Evolutionary conservation across 2,329 filamentous ascomycete genomes (phyloP).

Genomic region (Colletotrichum sp.): DNA sequence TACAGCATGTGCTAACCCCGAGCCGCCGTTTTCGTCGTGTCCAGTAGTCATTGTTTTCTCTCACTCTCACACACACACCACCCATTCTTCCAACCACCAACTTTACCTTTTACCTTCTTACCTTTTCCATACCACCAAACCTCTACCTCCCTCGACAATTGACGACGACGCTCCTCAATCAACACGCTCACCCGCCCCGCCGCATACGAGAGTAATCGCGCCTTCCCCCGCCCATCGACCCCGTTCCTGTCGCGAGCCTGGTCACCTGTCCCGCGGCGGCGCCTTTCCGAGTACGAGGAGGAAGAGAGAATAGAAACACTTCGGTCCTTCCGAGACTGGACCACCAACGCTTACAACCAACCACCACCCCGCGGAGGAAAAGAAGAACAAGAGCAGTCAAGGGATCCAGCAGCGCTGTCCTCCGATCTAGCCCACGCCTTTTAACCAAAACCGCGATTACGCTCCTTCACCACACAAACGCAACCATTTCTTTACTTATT

Average conservation of each 20-base stretch:
- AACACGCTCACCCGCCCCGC: neutral
- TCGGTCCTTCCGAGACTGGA: conserved; percentile 6
- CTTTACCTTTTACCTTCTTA: neutral
- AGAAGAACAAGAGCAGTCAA: conserved; percentile 17
- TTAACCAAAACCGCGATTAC: conserved; percentile 27
- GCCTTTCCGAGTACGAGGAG: conserved; percentile 10
- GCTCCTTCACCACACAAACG: conserved; percentile 14
- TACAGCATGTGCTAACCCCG: conserved; percentile 21
- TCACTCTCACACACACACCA: neutral
- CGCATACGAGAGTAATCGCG: conserved; percentile 2
- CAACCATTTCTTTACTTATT: conserved; percentile 20
- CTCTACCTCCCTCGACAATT: neutral
- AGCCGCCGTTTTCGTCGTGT: conserved; percentile 20
- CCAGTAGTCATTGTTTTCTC: conserved; percentile 20
- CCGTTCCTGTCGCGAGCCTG: conserved; percentile 9
- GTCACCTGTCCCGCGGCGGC: conserved; percentile 4
- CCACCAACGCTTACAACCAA: neutral
- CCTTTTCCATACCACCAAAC: neutral
- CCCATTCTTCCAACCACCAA: conserved; percentile 14
- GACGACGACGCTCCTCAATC: neutral
- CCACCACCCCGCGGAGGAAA: conserved; percentile 7
- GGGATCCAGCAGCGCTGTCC: conserved; percentile 63
- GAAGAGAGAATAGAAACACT: neutral
- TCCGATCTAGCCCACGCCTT: conserved; percentile 23
- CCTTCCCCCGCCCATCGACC: neutral